Conservation (phyloP, 1,139 yeast genomes). For the Pneumocystis murina region DNA sequence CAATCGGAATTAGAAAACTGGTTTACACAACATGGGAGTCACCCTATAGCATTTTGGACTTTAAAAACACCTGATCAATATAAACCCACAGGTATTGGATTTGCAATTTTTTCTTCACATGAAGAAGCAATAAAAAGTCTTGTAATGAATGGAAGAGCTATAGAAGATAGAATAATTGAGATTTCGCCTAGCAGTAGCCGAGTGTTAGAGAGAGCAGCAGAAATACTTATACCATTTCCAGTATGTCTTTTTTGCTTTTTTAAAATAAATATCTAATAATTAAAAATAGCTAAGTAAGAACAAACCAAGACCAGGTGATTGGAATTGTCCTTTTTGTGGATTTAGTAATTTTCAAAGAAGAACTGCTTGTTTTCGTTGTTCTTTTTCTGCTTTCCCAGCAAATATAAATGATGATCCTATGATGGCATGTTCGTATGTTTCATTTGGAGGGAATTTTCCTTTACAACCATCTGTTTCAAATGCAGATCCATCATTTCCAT, state of each 20-base stretch:
- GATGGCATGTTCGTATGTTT: neutral
- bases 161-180: constrained; percentile 63
- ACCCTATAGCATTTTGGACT: constrained; percentile 85
- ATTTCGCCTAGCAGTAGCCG: constrained; percentile 72
- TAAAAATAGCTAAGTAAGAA: constrained; percentile 48
- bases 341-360: constrained; percentile 89
- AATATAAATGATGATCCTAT: constrained; percentile 6
- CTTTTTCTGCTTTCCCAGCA: constrained; percentile 48
- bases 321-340: constrained; percentile 96
- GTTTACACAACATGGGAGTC: constrained; percentile 76
- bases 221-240: constrained; percentile 69
- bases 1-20: constrained; percentile 83
- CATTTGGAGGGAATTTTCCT: neutral
- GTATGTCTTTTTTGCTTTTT: constrained; percentile 3
- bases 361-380: constrained; percentile 86
- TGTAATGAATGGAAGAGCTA: constrained; percentile 61
- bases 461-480: neutral
- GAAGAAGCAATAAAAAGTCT: constrained; percentile 74
- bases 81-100: constrained; percentile 48
- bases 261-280: neutral
- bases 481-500: neutral
- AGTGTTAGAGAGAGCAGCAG: constrained; percentile 69
- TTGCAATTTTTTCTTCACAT: constrained; percentile 70
- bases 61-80: constrained; percentile 43
- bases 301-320: constrained; percentile 91